Evolutionary conservation across 1,284 basidiomycete species (phyloP).

Genomic region (Moniliella sp.): DNA sequence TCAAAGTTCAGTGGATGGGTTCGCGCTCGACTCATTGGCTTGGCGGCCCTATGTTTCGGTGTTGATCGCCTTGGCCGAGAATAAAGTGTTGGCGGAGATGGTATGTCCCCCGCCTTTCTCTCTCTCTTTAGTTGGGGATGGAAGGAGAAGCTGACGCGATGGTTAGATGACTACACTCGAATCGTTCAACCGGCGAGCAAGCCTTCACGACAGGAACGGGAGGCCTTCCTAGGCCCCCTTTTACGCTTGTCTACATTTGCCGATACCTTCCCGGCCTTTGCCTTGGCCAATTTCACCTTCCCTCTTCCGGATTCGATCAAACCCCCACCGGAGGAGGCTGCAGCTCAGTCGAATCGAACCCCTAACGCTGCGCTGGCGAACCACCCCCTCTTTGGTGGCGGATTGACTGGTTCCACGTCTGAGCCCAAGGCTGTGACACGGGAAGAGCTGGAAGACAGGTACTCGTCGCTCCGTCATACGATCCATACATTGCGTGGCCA

Average conservation of each 20-base stretch:
- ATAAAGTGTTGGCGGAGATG: slow-evolving; percentile 68
- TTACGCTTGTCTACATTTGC: slow-evolving; percentile 21
- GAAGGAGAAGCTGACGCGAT: too few relatives aligned
- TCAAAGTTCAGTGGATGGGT: too few relatives aligned
- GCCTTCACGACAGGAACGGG: slow-evolving; percentile 36
- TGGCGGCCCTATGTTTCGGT: slow-evolving; percentile 75
- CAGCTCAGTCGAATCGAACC: too few relatives aligned
- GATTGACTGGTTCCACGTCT: too few relatives aligned
- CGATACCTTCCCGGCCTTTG: slow-evolving; percentile 18
- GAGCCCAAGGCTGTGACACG: slow-evolving; percentile 12
- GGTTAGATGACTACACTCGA: slow-evolving; percentile 1
- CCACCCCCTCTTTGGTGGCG: too few relatives aligned
- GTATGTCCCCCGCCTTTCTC: too few relatives aligned
- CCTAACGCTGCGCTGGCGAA: too few relatives aligned
- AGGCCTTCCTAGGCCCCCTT: slow-evolving; percentile 23
- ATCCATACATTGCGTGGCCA: slow-evolving; percentile 41
- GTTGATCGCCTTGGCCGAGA: slow-evolving; percentile 53
- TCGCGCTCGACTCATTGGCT: slow-evolving; percentile 24
- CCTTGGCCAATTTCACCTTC: slow-evolving; percentile 13
- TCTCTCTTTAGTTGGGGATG: too few relatives aligned
- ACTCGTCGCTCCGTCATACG: slow-evolving; percentile 15
- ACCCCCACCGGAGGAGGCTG: too few relatives aligned
- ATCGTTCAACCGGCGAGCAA: slow-evolving; percentile 45
- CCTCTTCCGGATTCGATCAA: too few relatives aligned
- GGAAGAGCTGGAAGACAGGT: slow-evolving; percentile 15